phyloP scores from a whole-genome alignment of 768 basidiomycete genomes.

The Lentinula aciculospora region DNA sequence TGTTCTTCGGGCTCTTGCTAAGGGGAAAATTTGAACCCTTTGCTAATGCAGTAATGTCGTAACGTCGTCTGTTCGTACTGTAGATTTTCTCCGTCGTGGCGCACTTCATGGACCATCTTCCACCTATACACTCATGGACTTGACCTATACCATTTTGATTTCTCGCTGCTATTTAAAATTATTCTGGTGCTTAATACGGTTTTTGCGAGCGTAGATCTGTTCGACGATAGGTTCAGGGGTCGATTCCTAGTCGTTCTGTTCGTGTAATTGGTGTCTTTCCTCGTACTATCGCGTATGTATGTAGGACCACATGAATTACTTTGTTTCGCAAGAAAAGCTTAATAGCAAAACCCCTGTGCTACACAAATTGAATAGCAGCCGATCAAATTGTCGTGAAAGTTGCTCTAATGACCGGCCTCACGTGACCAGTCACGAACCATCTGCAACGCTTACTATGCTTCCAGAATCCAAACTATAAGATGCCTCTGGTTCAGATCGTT shows the following conservation, averaged over 20 bases:
- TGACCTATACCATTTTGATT: constrained; percentile 27
- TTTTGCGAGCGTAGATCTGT: constrained; percentile 25
- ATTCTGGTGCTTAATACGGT: constrained; percentile 35
- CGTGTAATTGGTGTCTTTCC: background rate
- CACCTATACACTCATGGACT: constrained; percentile 21
- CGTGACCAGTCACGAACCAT: background rate
- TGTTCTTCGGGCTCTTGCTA: constrained; percentile 26
- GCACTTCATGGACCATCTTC: constrained; percentile 15
- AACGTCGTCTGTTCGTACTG: constrained; percentile 9
- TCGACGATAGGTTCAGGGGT: constrained; percentile 26
- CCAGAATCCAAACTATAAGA: background rate
- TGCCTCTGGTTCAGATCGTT: background rate
- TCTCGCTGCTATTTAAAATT: constrained; percentile 29
- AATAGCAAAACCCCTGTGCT: too few relatives aligned
- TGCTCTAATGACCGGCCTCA: background rate
- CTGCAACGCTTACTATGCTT: background rate
- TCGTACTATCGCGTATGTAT: too few relatives aligned
- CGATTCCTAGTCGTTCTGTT: constrained; percentile 18
- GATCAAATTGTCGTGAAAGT: too few relatives aligned
- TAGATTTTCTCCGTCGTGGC: constrained; percentile 24
- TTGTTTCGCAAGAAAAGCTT: too few relatives aligned
- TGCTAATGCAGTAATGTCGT: constrained; percentile 23
- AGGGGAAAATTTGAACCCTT: constrained; percentile 14
- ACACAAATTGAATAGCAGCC: too few relatives aligned
- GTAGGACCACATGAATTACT: too few relatives aligned